Evolutionary conservation across 176 grass and related monocot genomes (phyloP).

Genomic region (Rhynchospora tenuis): DNA sequence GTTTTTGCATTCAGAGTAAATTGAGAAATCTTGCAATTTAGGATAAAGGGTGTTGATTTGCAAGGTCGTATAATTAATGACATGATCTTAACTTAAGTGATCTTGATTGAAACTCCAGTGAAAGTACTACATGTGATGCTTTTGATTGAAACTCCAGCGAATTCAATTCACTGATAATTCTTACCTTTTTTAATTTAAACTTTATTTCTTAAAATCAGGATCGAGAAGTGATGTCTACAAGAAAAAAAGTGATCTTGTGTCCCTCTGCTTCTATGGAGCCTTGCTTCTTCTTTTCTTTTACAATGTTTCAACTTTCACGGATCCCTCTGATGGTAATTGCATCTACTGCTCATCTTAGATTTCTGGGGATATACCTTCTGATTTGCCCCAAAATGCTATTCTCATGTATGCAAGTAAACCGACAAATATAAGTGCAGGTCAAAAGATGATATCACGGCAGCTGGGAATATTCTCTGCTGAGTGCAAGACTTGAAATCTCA

Average conservation of each 20-base stretch:
- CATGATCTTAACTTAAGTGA: too few species aligned
- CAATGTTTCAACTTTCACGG: constrained; percentile 37
- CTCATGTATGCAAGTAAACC: constrained; percentile 29
- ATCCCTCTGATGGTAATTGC: constrained; percentile 49
- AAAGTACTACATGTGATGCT: neutral
- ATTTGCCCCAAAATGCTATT: constrained; percentile 70
- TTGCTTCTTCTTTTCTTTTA: constrained; percentile 30
- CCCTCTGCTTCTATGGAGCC: constrained; percentile 22
- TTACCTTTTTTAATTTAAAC: neutral
- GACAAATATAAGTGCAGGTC: constrained; percentile 24
- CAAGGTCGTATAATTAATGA: too few species aligned
- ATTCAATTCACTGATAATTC: neutral
- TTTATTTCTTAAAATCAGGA: constrained; percentile 10
- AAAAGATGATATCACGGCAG: constrained; percentile 56
- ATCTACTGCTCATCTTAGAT: constrained; percentile 29
- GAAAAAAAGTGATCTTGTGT: constrained; percentile 22
- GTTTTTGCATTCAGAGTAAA: too few species aligned
- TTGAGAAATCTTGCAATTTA: too few species aligned
- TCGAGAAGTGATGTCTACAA: neutral
- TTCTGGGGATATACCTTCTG: constrained; percentile 56
- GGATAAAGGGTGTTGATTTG: too few species aligned
- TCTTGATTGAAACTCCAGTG: too few species aligned
- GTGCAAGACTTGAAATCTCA: constrained; percentile 39
- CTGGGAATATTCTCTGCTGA: constrained; percentile 57
- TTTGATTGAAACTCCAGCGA: neutral